Evolutionary conservation across 805 yeast genomes (phyloP).

Genomic region (Cephaloascus fragrans): DNA sequence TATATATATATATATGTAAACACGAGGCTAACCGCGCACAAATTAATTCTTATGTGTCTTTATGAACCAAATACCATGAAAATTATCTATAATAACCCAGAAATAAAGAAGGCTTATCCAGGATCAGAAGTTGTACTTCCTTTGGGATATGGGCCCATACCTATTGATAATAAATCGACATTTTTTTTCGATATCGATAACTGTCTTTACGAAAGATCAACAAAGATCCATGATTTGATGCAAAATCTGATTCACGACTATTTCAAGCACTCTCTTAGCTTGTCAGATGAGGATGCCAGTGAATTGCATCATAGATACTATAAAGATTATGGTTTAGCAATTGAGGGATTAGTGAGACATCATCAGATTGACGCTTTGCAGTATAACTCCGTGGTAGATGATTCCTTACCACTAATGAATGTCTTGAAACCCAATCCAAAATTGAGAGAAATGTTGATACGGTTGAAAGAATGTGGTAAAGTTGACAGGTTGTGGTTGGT

Average conservation of each 20-base stretch:
- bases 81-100: conserved; percentile 8
- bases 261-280: conserved; percentile 53
- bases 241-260: conserved; percentile 75
- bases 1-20: too few relatives aligned
- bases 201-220: conserved; percentile 70
- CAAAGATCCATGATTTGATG: conserved; percentile 79
- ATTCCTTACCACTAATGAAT: conserved; percentile 75
- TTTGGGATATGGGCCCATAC: conserved; percentile 10
- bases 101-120: conserved; percentile 4
- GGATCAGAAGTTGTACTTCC: conserved; percentile 8
- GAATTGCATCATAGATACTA: conserved; percentile 67
- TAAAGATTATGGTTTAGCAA: conserved; percentile 81
- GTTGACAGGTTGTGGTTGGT: conserved; percentile 80
- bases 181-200: conserved; percentile 93
- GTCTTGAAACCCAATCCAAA: conserved; percentile 57
- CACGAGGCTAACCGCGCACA: too few relatives aligned
- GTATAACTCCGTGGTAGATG: conserved; percentile 85
- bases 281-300: conserved; percentile 68
- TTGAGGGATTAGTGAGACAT: conserved; percentile 73
- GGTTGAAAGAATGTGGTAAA: conserved; percentile 32
- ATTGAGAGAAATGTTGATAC: conserved; percentile 41
- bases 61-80: too few relatives aligned
- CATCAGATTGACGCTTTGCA: conserved; percentile 79
- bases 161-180: conserved; percentile 13
- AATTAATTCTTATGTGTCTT: too few relatives aligned